phyloP scores from a whole-genome alignment of 2,329 filamentous ascomycete genomes.

The Curvularia hawaiiensis region DNA sequence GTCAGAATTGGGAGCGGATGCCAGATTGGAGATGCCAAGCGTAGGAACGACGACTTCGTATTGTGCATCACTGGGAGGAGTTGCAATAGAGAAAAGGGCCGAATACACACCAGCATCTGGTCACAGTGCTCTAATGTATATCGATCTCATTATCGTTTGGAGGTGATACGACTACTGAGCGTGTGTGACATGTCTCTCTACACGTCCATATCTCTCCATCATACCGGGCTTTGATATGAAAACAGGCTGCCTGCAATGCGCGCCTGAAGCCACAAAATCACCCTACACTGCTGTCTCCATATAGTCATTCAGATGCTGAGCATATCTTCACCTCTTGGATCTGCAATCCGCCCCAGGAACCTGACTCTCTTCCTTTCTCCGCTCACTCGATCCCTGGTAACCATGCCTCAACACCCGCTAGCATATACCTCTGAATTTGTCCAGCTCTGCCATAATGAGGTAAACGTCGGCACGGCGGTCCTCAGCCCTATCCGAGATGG shows the following conservation, averaged over 20 bases:
- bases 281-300: conserved; percentile 22
- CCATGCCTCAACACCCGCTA: conserved; percentile 12
- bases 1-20: conserved; percentile 12
- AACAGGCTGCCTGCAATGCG: conserved; percentile 16
- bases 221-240: conserved; percentile 2
- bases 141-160: not conserved
- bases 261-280: conserved; percentile 20
- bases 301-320: conserved; percentile 6
- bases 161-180: not conserved
- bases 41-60: not conserved
- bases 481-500: conserved; percentile 18
- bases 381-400: conserved; percentile 24
- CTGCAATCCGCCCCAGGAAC: conserved; percentile 13
- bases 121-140: not conserved
- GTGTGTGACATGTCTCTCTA: not conserved
- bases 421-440: conserved; percentile 13
- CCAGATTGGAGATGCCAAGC: conserved; percentile 21
- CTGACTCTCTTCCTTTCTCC: not conserved
- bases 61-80: not conserved
- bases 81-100: not conserved
- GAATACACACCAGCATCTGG: not conserved
- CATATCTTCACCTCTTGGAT: conserved; percentile 13
- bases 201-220: not conserved
- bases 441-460: conserved; percentile 7
- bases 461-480: conserved; percentile 21